Conservation (phyloP, 345 rosid genomes). For the Microthlaspi erraticum region DNA sequence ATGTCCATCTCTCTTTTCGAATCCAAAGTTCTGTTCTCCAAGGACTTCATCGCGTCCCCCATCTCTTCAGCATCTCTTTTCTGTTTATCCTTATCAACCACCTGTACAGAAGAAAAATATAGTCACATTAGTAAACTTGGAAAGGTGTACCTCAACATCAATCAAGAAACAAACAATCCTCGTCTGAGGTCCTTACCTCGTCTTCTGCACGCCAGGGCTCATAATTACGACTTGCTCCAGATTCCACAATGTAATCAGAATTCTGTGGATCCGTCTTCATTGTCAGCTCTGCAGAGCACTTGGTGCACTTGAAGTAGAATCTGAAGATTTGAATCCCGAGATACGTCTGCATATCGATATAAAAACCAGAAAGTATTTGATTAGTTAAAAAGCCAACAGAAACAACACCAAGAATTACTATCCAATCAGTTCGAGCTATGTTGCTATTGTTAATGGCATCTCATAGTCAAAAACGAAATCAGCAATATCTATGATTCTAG, state of each 20-base stretch:
- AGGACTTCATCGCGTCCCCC: slow-evolving; percentile 96
- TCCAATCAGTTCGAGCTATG: not conserved
- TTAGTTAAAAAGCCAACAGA: not conserved
- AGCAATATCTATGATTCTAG: not conserved
- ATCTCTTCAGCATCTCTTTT: slow-evolving; percentile 84
- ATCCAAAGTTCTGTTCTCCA: slow-evolving; percentile 90
- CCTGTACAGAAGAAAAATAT: slow-evolving; percentile 44
- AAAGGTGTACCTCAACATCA: not conserved
- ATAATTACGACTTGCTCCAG: slow-evolving; percentile 82
- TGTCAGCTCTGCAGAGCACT: slow-evolving; percentile 86
- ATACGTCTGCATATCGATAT: slow-evolving; percentile 63
- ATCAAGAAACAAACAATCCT: not conserved
- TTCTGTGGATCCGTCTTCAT: slow-evolving; percentile 96
- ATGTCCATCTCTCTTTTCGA: slow-evolving; percentile 97
- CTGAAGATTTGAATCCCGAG: slow-evolving; percentile 88
- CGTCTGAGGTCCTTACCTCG: slow-evolving; percentile 54
- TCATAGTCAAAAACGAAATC: slow-evolving; percentile 2
- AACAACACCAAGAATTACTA: slow-evolving; percentile 1
- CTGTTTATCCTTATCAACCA: slow-evolving; percentile 54
- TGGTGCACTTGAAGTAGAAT: slow-evolving; percentile 95
- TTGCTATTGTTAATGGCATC: slow-evolving; percentile 5
- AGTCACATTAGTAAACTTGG: slow-evolving; percentile 18
- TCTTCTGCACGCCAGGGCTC: slow-evolving; percentile 98
- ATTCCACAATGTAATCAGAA: slow-evolving; percentile 88
- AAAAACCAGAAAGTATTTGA: not conserved